A percentile compares a stretch with the other conserved stretches of the same genome.
phyloP scores from a whole-genome alignment of 352 stramenopile genomes.

The Phytophthora pini region DNA sequence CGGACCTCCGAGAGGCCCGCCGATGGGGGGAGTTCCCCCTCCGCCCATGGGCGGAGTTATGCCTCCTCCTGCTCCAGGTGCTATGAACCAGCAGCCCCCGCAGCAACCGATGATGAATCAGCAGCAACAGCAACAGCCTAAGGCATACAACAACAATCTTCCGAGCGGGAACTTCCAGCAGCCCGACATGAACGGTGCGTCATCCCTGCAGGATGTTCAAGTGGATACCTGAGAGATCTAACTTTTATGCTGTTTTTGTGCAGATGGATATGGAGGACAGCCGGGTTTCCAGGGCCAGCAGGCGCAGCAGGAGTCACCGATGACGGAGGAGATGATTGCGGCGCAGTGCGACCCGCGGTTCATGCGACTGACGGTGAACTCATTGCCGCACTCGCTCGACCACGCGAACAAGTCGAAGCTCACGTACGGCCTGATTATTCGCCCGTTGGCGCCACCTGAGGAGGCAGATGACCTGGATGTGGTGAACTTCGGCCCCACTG shows the following conservation, averaged over 20 bases:
- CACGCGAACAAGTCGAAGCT: conserved; percentile 86
- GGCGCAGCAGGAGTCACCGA: conserved; percentile 54
- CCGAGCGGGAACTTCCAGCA: conserved; percentile 88
- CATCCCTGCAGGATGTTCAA: conserved; percentile 2
- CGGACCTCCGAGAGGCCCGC: conserved; percentile 26
- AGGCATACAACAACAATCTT: conserved; percentile 42
- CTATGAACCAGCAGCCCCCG: conserved; percentile 33
- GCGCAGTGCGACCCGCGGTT: conserved; percentile 80
- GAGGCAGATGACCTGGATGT: conserved; percentile 79
- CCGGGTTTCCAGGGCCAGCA: conserved; percentile 49
- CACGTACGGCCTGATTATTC: conserved; percentile 87
- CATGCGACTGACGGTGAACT: conserved; percentile 83
- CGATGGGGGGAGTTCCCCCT: conserved; percentile 39
- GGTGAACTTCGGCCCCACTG: conserved; percentile 87
- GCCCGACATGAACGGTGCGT: conserved; percentile 71
- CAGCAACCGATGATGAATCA: conserved; percentile 35
- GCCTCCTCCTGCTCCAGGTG: conserved; percentile 18
- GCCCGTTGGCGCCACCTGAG: conserved; percentile 74
- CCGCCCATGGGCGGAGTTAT: conserved; percentile 47
- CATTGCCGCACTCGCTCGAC: conserved; percentile 83
- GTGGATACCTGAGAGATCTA: conserved; percentile 10
- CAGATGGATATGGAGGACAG: conserved; percentile 66
- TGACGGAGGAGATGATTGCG: conserved; percentile 76
- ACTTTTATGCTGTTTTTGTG: conserved; percentile 8
- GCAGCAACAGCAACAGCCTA: conserved; percentile 22